A percentile compares a stretch with the other conserved stretches of the same genome.
These are phyloP conservation scores for Solanum hybrid DNA, from an alignment of 305 asterid species.

Conservation along the genomic window DNA sequence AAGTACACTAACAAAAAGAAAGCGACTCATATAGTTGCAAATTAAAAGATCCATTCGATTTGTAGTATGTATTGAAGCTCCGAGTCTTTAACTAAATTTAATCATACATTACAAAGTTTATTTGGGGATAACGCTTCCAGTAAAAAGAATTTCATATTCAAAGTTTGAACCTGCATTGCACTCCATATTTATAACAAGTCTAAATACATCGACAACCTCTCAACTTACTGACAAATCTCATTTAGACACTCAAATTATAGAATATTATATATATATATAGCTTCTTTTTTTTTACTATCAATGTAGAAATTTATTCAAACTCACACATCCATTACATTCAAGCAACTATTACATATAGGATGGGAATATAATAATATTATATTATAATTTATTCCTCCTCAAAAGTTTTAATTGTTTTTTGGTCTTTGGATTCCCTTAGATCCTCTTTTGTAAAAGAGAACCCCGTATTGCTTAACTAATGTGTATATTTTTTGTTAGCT, in stretches of 20 bases:
- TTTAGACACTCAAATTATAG: no score
- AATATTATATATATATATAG: no score
- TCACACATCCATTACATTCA: background rate
- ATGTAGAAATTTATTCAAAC: background rate
- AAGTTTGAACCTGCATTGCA: background rate
- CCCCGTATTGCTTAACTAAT: background rate
- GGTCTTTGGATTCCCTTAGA: background rate
- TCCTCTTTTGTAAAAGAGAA: background rate
- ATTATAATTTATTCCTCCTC: background rate
- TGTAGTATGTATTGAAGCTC: no score
- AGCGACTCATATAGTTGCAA: background rate
- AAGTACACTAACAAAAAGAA: background rate
- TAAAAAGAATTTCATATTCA: no score
- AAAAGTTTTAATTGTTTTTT: background rate
- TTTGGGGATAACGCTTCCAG: no score
- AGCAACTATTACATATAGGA: background rate
- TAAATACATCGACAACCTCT: background rate
- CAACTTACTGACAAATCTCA: background rate
- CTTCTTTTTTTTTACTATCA: no score
- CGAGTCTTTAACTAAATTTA: background rate
- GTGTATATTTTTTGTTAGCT: background rate
- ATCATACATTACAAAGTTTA: no score
- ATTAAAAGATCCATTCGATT: background rate
- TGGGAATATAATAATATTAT: no score
- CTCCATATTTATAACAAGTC: background rate